Conservation (phyloP, 2,329 filamentous ascomycete species). For the Fusarium sp. region DNA sequence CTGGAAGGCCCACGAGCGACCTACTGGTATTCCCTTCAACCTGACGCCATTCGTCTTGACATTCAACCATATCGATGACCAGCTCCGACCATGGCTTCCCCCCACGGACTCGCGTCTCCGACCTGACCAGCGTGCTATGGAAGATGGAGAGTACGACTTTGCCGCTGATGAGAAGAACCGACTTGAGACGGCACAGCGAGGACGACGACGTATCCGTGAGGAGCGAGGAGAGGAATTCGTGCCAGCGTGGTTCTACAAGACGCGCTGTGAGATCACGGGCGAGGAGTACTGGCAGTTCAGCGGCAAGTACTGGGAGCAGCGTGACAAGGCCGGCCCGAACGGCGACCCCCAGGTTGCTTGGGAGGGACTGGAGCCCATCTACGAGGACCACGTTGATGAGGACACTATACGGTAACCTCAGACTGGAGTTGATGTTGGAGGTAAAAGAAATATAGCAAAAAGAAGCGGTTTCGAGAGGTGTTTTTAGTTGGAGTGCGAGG, state of each 20-base stretch:
- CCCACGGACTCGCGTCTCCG: slow-evolving; percentile 94
- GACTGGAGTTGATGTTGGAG: not conserved
- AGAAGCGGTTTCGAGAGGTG: not conserved
- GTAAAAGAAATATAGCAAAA: slow-evolving; percentile 9
- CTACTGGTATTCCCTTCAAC: slow-evolving; percentile 92
- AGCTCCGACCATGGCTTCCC: slow-evolving; percentile 80
- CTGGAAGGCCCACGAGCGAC: slow-evolving; percentile 89
- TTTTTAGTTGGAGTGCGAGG: not conserved
- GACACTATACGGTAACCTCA: slow-evolving; percentile 23
- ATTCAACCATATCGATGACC: slow-evolving; percentile 91
- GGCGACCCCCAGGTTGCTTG: slow-evolving; percentile 68
- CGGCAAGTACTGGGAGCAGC: slow-evolving; percentile 86
- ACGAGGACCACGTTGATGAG: slow-evolving; percentile 52
- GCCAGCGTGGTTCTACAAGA: slow-evolving; percentile 87
- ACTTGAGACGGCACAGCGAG: slow-evolving; percentile 90
- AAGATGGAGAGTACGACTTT: slow-evolving; percentile 96
- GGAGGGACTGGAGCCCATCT: slow-evolving; percentile 83
- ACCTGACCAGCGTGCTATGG: slow-evolving; percentile 97
- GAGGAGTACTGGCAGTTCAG: slow-evolving; percentile 93
- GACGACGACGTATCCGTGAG: slow-evolving; percentile 79
- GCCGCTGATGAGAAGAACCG: slow-evolving; percentile 95
- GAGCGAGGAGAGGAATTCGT: slow-evolving; percentile 81
- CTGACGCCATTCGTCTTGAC: slow-evolving; percentile 95
- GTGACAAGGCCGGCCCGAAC: slow-evolving; percentile 71
- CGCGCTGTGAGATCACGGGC: slow-evolving; percentile 80